Evolutionary conservation across 768 basidiomycete species (phyloP), one percentile per base, ranked within the genome.

Genomic region (Tephrocybe sp.): DNA sequence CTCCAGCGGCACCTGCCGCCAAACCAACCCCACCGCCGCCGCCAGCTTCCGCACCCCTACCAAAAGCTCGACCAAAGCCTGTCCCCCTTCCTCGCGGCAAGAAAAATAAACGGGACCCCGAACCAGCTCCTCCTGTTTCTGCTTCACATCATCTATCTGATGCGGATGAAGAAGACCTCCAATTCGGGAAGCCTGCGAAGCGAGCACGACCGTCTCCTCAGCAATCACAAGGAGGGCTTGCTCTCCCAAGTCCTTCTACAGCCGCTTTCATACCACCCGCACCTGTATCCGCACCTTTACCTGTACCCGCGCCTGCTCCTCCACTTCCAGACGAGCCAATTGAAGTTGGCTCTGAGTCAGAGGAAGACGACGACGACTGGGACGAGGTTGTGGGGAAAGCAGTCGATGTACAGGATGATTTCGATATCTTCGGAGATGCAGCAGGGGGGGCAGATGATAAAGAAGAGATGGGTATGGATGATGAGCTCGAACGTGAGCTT

Each of bases 341-440:
- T 42, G 52, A 50, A 30, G 25, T 47, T 6, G 50, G 50, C 1
- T 64, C 65, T 12, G 66, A 65, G 43, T 64, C 68, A 5, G 61
- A 61, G 15, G 74, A 76, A 3, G 82, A 81, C 33, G 82, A 81
- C 33, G 73, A 69, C 16, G 78, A 77, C 15, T 84, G 80, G 82
- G 79, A 82, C 48, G 65, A 69, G 37, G 73, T 80, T 0, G 61
- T 49, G 6, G 56, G 36, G 8, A 43, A 58, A 15, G 27, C 38
- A n/a, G 54, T 53, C 15, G 54, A 55, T 19, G 53, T 57, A 1
- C 59, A 63, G 44, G 64, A 67, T 4, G 64, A 67, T 19, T 65
- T 65, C 15, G 63, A 64, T 25, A 60, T 64, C 24, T 64, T 64
- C n/a, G 57, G 57, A 1, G 66, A 61, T 10, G 59, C 53, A 7